phyloP scores from a whole-genome alignment of 176 grass and related monocot species.

The Oryza glaberrima region DNA sequence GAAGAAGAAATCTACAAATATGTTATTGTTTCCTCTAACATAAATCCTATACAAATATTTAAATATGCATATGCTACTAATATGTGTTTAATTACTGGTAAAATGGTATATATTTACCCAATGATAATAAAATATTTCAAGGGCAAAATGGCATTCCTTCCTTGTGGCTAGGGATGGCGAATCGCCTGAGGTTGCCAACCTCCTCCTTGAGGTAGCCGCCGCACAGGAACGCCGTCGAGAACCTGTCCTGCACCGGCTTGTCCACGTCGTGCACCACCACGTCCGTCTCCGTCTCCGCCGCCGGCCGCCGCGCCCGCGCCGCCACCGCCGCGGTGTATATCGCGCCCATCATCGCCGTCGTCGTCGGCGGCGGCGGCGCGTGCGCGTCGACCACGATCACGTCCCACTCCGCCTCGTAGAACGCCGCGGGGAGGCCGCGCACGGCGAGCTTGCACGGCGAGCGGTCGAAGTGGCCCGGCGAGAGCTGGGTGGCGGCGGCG shows the following conservation, averaged over 20 bases:
- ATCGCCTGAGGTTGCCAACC: slow-evolving; percentile 60
- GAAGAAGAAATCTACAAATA: neutral
- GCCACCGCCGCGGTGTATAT: slow-evolving; percentile 60
- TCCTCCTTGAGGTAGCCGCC: slow-evolving; percentile 66
- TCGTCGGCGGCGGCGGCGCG: slow-evolving; percentile 41
- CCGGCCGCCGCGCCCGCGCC: slow-evolving; percentile 45
- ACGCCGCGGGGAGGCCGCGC: slow-evolving; percentile 55
- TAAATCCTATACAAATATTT: neutral
- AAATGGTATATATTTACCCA: neutral
- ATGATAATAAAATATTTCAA: slow-evolving; percentile 18
- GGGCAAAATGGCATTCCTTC: slow-evolving; percentile 61
- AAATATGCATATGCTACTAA: neutral
- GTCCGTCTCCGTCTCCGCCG: slow-evolving; percentile 54
- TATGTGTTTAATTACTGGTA: neutral
- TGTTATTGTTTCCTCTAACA: neutral
- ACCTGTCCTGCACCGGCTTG: slow-evolving; percentile 44
- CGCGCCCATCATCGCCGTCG: slow-evolving; percentile 54
- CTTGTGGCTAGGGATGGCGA: slow-evolving; percentile 62
- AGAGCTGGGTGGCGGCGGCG: neutral
- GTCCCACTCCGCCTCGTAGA: slow-evolving; percentile 77
- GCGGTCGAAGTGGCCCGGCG: slow-evolving; percentile 31
- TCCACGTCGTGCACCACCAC: slow-evolving; percentile 71
- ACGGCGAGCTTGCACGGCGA: slow-evolving; percentile 57
- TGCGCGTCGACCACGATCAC: slow-evolving; percentile 65
- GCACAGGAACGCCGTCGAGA: slow-evolving; percentile 60